Evolutionary conservation across 192 early-diverging fungal species (phyloP).

Genomic region (Pilaira anomala): DNA sequence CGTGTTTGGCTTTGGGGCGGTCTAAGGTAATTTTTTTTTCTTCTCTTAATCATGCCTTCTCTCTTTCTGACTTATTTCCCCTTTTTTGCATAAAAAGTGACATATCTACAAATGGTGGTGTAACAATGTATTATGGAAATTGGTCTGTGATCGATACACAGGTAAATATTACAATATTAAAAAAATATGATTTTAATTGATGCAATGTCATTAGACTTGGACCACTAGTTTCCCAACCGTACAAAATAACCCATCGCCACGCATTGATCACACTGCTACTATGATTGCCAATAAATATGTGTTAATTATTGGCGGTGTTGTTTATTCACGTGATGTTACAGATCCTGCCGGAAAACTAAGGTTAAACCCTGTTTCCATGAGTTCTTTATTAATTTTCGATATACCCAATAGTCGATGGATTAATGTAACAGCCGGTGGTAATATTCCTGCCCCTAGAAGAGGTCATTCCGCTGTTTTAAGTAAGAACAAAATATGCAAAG

Average conservation of each 20-base stretch:
- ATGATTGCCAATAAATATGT: slow-evolving; percentile 23
- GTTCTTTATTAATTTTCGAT: slow-evolving; percentile 21
- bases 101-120: slow-evolving; percentile 13
- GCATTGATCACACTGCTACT: slow-evolving; percentile 34
- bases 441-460: slow-evolving; percentile 31
- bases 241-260: slow-evolving; percentile 13
- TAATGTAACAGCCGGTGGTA: slow-evolving; percentile 32
- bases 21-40: slow-evolving; percentile 7
- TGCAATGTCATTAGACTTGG: slow-evolving; percentile 17
- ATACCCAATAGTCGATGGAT: slow-evolving; percentile 19
- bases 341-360: slow-evolving; percentile 22
- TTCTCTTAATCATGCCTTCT: no score
- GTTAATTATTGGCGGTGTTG: slow-evolving; percentile 28
- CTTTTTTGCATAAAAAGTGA: slow-evolving; percentile 6
- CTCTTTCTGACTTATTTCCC: no score
- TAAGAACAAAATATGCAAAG: slow-evolving; percentile 1
- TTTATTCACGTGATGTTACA: slow-evolving; percentile 29
- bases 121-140: slow-evolving; percentile 16
- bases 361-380: slow-evolving; percentile 30
- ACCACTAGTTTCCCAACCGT: slow-evolving; percentile 15
- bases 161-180: slow-evolving; percentile 17
- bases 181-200: not conserved
- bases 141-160: slow-evolving; percentile 21
- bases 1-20: slow-evolving; percentile 36
- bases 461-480: slow-evolving; percentile 32